phyloP scores from a whole-genome alignment of 2,329 filamentous ascomycete genomes.

The Aureobasidium sp. region DNA sequence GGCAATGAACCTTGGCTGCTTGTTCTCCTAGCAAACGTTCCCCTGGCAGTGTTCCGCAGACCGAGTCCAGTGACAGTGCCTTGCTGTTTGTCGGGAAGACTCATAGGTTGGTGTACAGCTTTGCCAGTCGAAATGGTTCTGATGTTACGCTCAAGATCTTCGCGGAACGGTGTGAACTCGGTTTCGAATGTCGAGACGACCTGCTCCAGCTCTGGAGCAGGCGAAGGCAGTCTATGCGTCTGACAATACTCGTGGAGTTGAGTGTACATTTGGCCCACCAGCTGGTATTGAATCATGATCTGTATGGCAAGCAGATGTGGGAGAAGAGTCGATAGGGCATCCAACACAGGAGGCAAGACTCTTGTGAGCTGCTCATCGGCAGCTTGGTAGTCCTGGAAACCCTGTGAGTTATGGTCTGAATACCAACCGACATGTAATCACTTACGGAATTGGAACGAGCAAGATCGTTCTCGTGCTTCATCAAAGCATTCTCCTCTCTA shows the following conservation, averaged over 20 bases:
- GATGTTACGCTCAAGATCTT: slow-evolving; percentile 56
- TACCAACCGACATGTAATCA: not conserved
- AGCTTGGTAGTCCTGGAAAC: slow-evolving; percentile 53
- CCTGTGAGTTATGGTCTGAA: not conserved
- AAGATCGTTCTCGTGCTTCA: slow-evolving; percentile 64
- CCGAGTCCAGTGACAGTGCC: slow-evolving; percentile 40
- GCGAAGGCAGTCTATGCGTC: slow-evolving; percentile 59
- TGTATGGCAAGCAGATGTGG: slow-evolving; percentile 62
- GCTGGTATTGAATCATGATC: slow-evolving; percentile 66
- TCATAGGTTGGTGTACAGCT: slow-evolving; percentile 50
- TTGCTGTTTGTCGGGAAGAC: slow-evolving; percentile 35
- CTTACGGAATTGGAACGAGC: slow-evolving; percentile 54
- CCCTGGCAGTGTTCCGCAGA: slow-evolving; percentile 29
- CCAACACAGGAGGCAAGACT: slow-evolving; percentile 61
- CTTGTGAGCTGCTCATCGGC: slow-evolving; percentile 66
- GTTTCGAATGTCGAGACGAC: slow-evolving; percentile 59
- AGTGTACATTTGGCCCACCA: slow-evolving; percentile 72
- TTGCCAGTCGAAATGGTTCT: slow-evolving; percentile 58
- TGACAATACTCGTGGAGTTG: slow-evolving; percentile 64
- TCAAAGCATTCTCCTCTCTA: slow-evolving; percentile 62
- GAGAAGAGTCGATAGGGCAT: slow-evolving; percentile 63
- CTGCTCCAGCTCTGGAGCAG: slow-evolving; percentile 62
- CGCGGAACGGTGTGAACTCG: slow-evolving; percentile 54
- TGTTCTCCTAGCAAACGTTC: slow-evolving; percentile 13
- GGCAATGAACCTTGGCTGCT: slow-evolving; percentile 13